phyloP scores from a whole-genome alignment of 352 stramenopile species.

The Phytophthora macrochlamydospora region DNA sequence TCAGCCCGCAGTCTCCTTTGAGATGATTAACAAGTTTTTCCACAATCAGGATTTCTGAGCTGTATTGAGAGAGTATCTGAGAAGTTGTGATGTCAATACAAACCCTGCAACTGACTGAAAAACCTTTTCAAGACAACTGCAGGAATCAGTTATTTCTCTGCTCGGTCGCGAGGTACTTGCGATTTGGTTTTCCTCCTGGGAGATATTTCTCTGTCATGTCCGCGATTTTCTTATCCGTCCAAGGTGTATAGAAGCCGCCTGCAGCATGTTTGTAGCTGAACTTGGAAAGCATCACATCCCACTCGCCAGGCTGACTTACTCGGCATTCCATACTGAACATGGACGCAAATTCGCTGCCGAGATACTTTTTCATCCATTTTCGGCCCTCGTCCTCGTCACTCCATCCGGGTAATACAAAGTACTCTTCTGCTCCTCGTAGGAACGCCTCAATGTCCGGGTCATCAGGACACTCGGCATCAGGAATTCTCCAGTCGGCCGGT shows the following conservation, averaged over 20 bases:
- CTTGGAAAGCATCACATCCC: not conserved
- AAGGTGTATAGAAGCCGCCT: not conserved
- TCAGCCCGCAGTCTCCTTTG: constrained; percentile 89
- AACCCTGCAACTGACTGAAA: not conserved
- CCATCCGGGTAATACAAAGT: constrained; percentile 4
- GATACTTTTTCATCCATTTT: constrained; percentile 7
- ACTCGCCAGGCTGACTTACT: not conserved
- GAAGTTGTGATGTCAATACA: not conserved
- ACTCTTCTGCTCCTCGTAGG: constrained; percentile 3
- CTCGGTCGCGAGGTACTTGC: not conserved
- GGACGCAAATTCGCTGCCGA: constrained; percentile 1
- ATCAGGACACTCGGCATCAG: constrained; percentile 10
- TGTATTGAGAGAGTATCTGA: not conserved
- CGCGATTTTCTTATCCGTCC: not conserved
- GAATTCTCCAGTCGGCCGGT: constrained; percentile 18
- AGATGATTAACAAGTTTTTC: constrained; percentile 94
- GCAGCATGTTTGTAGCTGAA: not conserved
- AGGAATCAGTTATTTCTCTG: not conserved
- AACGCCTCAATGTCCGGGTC: constrained; percentile 10
- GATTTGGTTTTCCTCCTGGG: not conserved
- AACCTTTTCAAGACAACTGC: not conserved
- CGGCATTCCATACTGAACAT: constrained; percentile 1
- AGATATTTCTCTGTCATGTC: not conserved
- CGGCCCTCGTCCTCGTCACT: not conserved
- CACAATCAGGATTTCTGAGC: constrained; percentile 48